Conservation (phyloP, 345 rosid genomes). For the Cardamine chenopodiifolia region DNA sequence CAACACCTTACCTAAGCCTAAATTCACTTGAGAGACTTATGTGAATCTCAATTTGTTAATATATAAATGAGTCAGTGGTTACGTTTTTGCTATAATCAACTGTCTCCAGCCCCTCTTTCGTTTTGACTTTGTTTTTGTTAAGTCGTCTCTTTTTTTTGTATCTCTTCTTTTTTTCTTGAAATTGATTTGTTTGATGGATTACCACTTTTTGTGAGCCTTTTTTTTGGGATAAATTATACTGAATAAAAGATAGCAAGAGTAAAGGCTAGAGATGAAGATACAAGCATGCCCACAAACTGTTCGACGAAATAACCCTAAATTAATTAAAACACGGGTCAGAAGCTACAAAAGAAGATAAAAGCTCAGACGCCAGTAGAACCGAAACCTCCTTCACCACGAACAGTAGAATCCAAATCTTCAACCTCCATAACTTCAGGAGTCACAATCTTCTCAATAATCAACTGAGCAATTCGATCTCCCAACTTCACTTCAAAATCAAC, state of each 20-base stretch:
- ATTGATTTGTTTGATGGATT: conserved; percentile 9
- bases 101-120: background rate
- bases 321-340: background rate
- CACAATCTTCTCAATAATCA: conserved; percentile 72
- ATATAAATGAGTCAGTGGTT: conserved; percentile 17
- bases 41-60: conserved; percentile 18
- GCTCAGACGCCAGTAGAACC: conserved; percentile 72
- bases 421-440: conserved; percentile 71
- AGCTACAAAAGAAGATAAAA: background rate
- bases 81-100: conserved; percentile 24
- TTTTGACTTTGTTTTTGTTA: conserved; percentile 10
- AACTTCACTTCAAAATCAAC: conserved; percentile 61
- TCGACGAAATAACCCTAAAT: conserved; percentile 30
- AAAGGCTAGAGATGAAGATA: background rate
- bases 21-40: conserved; percentile 13
- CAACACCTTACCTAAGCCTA: conserved; percentile 60
- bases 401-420: conserved; percentile 67
- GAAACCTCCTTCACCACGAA: conserved; percentile 79
- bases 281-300: conserved; percentile 15
- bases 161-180: background rate
- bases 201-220: too few relatives aligned
- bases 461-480: conserved; percentile 74
- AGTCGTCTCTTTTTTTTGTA: background rate
- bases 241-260: background rate
- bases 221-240: background rate